Evolutionary conservation across 2,329 filamentous ascomycete genomes (phyloP).

Genomic region (Verticillium albo-atrum): DNA sequence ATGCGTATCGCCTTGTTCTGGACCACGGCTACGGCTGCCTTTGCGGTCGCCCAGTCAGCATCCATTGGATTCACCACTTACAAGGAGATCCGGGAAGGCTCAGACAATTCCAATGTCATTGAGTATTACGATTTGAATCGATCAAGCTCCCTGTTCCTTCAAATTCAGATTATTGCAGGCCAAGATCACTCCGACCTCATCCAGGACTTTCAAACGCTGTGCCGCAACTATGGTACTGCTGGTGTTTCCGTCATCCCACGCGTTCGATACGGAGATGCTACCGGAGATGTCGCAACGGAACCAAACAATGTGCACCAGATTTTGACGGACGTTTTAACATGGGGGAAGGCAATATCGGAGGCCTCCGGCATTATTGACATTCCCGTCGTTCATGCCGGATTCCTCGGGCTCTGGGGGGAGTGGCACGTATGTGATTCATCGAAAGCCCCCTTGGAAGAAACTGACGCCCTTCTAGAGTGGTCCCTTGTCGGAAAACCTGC

Average conservation of each 20-base stretch:
- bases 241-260: conserved; percentile 9
- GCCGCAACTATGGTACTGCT: conserved; percentile 7
- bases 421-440: conserved; percentile 11
- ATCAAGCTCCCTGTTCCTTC: conserved; percentile 11
- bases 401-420: conserved; percentile 12
- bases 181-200: conserved; percentile 6
- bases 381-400: conserved; percentile 13
- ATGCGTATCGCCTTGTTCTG: background rate
- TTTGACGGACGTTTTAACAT: conserved; percentile 5
- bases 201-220: conserved; percentile 10
- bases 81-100: conserved; percentile 10
- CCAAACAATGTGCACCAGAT: conserved; percentile 5
- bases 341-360: conserved; percentile 7
- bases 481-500: conserved; percentile 6
- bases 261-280: conserved; percentile 8
- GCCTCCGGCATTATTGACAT: conserved; percentile 7
- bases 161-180: conserved; percentile 12
- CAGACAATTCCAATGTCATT: conserved; percentile 8
- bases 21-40: background rate
- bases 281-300: conserved; percentile 5
- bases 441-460: background rate
- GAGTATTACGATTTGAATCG: conserved; percentile 5
- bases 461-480: conserved; percentile 3
- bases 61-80: conserved; percentile 10
- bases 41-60: background rate